Conservation (phyloP, 1,284 basidiomycete species). For the Leccinum fallax region DNA sequence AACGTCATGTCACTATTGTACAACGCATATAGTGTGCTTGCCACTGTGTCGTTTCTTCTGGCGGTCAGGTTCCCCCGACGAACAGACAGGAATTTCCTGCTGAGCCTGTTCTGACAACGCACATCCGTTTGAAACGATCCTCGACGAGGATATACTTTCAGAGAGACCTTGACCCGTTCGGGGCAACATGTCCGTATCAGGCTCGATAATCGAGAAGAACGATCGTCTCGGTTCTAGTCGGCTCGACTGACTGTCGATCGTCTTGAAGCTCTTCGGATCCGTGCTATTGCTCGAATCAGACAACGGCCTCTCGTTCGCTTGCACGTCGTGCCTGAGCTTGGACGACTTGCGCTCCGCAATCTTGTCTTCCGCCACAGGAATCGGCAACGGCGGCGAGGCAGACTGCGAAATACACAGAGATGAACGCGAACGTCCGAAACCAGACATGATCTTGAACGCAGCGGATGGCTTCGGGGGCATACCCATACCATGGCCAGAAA, state of each 20-base stretch:
- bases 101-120: slow-evolving; percentile 18
- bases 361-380: slow-evolving; percentile 32
- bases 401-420: slow-evolving; percentile 32
- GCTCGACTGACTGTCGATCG: slow-evolving; percentile 39
- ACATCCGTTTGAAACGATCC: slow-evolving; percentile 10
- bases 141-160: slow-evolving; percentile 16
- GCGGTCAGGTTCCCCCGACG: slow-evolving; percentile 36
- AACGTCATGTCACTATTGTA: slow-evolving; percentile 40
- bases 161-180: slow-evolving; percentile 14
- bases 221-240: slow-evolving; percentile 37
- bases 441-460: slow-evolving; percentile 62
- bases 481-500: slow-evolving; percentile 29
- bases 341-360: slow-evolving; percentile 33
- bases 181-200: slow-evolving; percentile 21
- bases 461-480: slow-evolving; percentile 48
- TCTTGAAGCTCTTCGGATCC: slow-evolving; percentile 48
- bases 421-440: slow-evolving; percentile 65
- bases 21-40: slow-evolving; percentile 43
- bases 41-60: slow-evolving; percentile 43
- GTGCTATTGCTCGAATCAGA: slow-evolving; percentile 56
- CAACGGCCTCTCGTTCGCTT: slow-evolving; percentile 44
- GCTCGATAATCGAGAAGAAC: slow-evolving; percentile 29
- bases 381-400: slow-evolving; percentile 33
- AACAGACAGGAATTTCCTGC: slow-evolving; percentile 38
- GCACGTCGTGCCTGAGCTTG: slow-evolving; percentile 36